Conservation (phyloP, 2,329 filamentous ascomycete species). For the Aureobasidium vineae region DNA sequence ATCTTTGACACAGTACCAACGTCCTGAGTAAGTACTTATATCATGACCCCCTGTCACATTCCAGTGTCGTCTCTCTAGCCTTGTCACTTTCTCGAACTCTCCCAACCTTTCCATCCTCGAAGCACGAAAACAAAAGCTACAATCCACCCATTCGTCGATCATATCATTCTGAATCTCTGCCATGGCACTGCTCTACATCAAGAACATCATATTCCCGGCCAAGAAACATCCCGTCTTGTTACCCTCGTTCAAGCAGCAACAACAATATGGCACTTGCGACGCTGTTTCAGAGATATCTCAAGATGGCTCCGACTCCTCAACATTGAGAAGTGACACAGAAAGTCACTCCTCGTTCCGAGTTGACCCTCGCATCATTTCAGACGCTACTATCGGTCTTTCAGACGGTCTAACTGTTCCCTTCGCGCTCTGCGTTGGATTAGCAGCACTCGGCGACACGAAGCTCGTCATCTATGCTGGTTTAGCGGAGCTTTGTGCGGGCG, state of each 20-base stretch:
- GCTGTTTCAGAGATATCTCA: background rate
- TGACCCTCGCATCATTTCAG: slow-evolving; percentile 46
- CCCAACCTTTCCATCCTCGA: background rate
- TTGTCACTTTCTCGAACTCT: background rate
- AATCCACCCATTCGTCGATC: background rate
- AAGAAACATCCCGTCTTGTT: slow-evolving; percentile 1
- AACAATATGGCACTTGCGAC: slow-evolving; percentile 20
- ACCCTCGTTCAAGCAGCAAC: slow-evolving; percentile 18
- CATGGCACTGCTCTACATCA: slow-evolving; percentile 21
- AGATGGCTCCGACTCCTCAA: background rate
- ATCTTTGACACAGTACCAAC: slow-evolving; percentile 5
- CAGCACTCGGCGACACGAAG: slow-evolving; percentile 41
- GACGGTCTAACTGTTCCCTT: slow-evolving; percentile 48
- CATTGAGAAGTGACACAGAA: background rate
- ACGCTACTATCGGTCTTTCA: slow-evolving; percentile 45
- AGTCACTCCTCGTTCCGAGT: slow-evolving; percentile 28
- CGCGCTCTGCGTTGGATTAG: slow-evolving; percentile 45
- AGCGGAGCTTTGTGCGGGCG: slow-evolving; percentile 44
- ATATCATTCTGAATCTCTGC: background rate
- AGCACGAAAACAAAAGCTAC: background rate
- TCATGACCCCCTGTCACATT: background rate
- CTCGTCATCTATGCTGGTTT: slow-evolving; percentile 45
- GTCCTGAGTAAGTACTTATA: slow-evolving; percentile 3
- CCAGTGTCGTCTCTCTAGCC: background rate
- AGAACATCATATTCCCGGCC: slow-evolving; percentile 11